Base-by-base conservation (phyloP, 1,139 yeast genomes). In the Yamadazyma conglobata region DNA sequence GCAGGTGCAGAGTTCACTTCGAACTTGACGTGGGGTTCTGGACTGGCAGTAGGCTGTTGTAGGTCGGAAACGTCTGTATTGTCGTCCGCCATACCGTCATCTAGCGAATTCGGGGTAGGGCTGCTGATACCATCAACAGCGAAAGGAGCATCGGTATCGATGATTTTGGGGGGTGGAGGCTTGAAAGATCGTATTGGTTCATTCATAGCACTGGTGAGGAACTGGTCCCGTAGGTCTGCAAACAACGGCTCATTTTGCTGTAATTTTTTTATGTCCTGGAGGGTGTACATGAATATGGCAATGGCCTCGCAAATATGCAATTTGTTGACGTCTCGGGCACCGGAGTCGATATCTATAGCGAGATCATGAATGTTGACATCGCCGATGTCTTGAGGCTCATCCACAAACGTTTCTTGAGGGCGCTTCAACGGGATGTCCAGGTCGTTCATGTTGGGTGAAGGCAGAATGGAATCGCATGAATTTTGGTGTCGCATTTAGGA, bases 341-440 rank as follows among this genome's bases (percentile, higher is more conserved):
- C 52, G 35, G 57, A 47, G 16, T 47, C 36, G 14, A 67, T 42
- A 36, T 65, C 70, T 37, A 57, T 54, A 9, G 50, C 53, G 12
- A 68, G 47, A 28, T 65, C 72, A 24, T 56, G 56, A n/a, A 61
- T 42, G 31, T 50, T 46, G 12, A 65, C 60, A 27, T 65, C 73
- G 6, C 54, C 60, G 8, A 64, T 38, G 15, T 52, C 44, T 17
- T 40, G 43, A 3, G 74, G 73, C 13, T 59, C 71, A 46, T 67
- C 74, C 18, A 56, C 64, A 47, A 67, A 67, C 14, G 73, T 66
- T 38, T 65, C 69, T 32, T 51, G 60, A 4, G 56, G 50, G 7
- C 54, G 57, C 37, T 65, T 67, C 40, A 67, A 56, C 35, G 69
- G 71, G 28, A 67, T 50, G 16, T 64, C 72, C 28, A 40, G 35